A percentile compares a stretch with the other conserved stretches of the same genome.
These are phyloP conservation scores for Cystoisospora suis DNA, from an alignment of 169 alveolate species.

Conservation along the genomic window DNA sequence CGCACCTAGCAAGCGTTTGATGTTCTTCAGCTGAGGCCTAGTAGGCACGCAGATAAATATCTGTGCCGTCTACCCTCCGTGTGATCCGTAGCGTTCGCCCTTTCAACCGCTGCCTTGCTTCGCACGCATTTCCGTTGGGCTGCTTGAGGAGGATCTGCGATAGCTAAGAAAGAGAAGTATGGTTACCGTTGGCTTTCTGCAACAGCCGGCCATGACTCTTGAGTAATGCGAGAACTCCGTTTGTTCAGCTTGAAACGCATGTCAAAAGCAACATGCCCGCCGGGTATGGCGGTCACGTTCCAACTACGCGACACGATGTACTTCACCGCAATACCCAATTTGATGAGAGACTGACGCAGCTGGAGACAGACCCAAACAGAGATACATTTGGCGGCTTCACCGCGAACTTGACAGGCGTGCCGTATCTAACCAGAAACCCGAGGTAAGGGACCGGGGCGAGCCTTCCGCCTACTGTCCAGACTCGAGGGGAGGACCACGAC, in stretches of 20 bases:
- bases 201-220: too few relatives aligned
- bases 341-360: background rate
- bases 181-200: too few relatives aligned
- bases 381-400: constrained; percentile 42
- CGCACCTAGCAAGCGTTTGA: too few relatives aligned
- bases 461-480: background rate
- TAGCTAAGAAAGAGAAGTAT: too few relatives aligned
- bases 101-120: too few relatives aligned
- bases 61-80: too few relatives aligned
- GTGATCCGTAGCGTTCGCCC: too few relatives aligned
- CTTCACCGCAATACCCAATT: constrained; percentile 20
- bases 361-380: constrained; percentile 5
- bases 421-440: constrained; percentile 23
- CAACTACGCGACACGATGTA: constrained; percentile 38
- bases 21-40: too few relatives aligned
- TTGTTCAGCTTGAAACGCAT: constrained; percentile 36
- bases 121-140: too few relatives aligned
- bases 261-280: constrained; percentile 50
- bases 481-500: background rate
- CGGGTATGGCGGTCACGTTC: constrained; percentile 62
- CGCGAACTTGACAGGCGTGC: background rate
- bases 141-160: too few relatives aligned
- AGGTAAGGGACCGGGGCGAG: background rate
- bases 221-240: too few relatives aligned
- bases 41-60: too few relatives aligned